Evolutionary conservation across 257 asterid genomes (phyloP), one percentile per base, ranked within the genome.

Genomic region (Penstemon newberryi): DNA sequence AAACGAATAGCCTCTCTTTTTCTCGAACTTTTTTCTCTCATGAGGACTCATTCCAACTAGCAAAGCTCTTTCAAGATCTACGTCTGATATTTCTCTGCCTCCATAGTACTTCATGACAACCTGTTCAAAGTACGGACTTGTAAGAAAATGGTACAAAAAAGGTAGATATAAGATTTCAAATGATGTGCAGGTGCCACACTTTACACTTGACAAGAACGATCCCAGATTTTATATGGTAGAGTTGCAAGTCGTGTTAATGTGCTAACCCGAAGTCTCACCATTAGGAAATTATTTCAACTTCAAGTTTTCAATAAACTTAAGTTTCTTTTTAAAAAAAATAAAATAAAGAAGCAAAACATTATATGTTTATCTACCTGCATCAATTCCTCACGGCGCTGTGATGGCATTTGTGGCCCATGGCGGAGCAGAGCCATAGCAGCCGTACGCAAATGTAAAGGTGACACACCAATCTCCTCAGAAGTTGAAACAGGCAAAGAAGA

Each of bases 361-460:
- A 25, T 25, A 25, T 25, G 33, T 25, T 25, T 25, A 2, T 25
- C 49, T 46, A 93, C 99, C 99, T 84, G 87, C 78, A 73, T 77
- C 77, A 93, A 75, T 83, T 91, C 95, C 74, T 93, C 96, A 51
- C 81, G 92, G 15, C 99, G 99, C 19, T 81, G 67, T 15, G 87
- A 61, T 59, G 99, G 99, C 99, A 93, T 88, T 75, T 80, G 83
- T 15, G 85, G 70, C 40, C 99, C 96, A 81, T 90, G 98, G 53
- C 95, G 86, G 70, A 88, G 81, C 76, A 93, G 79, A 45, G 99
- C 99, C 96, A 90, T 90, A 64, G 99, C 96, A 66, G 99, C 96
- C 56, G 90, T 82, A 43, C 96, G 99, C 81, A 93, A 81, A 75
- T 87, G 86, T 55, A 90, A 76, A 73, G 98, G 98, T 70, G 98